Percentiles rank a stretch among this genome's conserved stretches.
These are phyloP conservation scores for Rhodotorula glutinis DNA, from an alignment of 1,284 basidiomycete genomes.

Conservation along the genomic window DNA sequence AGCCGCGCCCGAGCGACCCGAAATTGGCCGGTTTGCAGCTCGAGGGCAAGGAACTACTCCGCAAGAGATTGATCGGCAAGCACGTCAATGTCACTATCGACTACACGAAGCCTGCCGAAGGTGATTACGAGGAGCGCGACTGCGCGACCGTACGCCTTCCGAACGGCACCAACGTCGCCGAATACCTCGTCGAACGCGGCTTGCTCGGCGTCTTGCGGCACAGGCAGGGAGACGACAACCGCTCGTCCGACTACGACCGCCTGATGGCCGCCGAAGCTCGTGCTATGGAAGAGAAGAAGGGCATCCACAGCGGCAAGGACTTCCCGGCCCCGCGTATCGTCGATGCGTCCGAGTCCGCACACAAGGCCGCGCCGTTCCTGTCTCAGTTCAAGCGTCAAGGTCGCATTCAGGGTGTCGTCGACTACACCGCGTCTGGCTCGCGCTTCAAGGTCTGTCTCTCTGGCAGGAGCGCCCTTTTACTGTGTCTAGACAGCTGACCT, in stretches of 20 bases:
- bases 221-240: conserved; percentile 85
- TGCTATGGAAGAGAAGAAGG: conserved; percentile 66
- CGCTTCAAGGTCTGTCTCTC: conserved; percentile 71
- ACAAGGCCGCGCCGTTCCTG: conserved; percentile 71
- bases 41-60: conserved; percentile 85
- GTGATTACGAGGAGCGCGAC: conserved; percentile 87
- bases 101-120: conserved; percentile 86
- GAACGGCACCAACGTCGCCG: conserved; percentile 65
- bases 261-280: conserved; percentile 88
- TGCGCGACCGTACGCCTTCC: conserved; percentile 70
- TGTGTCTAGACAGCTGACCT: background rate
- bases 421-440: conserved; percentile 89
- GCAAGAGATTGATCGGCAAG: conserved; percentile 88
- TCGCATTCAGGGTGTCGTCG: conserved; percentile 77
- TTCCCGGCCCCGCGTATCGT: conserved; percentile 62
- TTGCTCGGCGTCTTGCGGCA: conserved; percentile 86
- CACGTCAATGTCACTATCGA: conserved; percentile 76
- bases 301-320: conserved; percentile 91
- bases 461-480: conserved; percentile 3
- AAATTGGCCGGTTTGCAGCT: conserved; percentile 84
- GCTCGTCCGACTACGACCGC: conserved; percentile 90
- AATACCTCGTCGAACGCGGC: conserved; percentile 89
- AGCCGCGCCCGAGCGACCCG: conserved; percentile 66
- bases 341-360: conserved; percentile 83
- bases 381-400: conserved; percentile 89